Base-by-base conservation (phyloP, 2,329 filamentous ascomycete species). In the Trichoderma polysporum region DNA sequence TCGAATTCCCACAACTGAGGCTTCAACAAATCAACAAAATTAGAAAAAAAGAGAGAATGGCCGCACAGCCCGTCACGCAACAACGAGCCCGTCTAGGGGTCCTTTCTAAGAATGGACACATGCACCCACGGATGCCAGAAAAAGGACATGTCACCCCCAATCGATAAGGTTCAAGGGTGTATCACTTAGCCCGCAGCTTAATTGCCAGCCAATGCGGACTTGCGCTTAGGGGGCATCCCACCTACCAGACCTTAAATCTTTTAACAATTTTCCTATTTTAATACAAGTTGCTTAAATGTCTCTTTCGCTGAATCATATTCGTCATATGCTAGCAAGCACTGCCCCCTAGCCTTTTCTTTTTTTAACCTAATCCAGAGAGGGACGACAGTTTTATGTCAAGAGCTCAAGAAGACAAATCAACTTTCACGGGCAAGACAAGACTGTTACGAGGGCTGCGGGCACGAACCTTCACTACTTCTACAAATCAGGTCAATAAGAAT, bases 91-190 rank as follows among this genome's bases (percentile, higher is more conserved):
- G 27, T 62, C 63, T 59, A 52, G 52, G 66, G 58, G 66, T 54
- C 50, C 57, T 62, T 50, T 37, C 41, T 62, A 45, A 29, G 31
- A 56, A 53, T 53, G 47, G 41, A 47, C 64, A 54, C 41, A 45
- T 45, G 41, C 41, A 35, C 56, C 50, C 19, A 35, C n/a, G 37
- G n/a, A 54, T 15, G 58, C 57, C 35, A 27, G n/a, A 35, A 57
- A 63, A 67, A 63, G 66, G 58, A 63, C 66, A 67, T 62, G 66
- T 67, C 50, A 63, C 49, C 61, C 47, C 58, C 58, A 62, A 67
- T 67, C 66, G 66, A 67, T 67, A 67, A 67, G 58, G 49, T 62
- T 62, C 15, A 12, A 15, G 52, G 52, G 9, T 53, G 61, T 29
- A 65, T 33, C 49, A 52, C 22, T 65, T 49, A 54, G 35, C 41